Conservation (phyloP, 2,329 filamentous ascomycete species). For the Ophiocordyceps camponoti-leonardi region DNA sequence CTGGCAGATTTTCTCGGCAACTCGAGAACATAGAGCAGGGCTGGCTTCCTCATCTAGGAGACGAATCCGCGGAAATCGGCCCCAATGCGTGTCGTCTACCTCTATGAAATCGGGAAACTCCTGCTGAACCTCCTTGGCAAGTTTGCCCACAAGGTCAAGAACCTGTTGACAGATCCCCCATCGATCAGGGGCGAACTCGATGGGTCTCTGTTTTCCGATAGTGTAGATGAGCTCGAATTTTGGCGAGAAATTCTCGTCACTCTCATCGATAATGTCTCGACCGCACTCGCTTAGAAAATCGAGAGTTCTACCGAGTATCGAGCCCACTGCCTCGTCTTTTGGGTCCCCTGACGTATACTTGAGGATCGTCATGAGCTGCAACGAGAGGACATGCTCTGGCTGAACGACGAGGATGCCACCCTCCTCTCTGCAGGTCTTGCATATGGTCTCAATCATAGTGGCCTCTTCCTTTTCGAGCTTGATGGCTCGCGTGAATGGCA, state of each 20-base stretch:
- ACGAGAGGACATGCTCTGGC: conserved; percentile 44
- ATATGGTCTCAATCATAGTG: conserved; percentile 17
- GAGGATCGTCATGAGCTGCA: conserved; percentile 36
- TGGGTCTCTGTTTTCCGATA: conserved; percentile 28
- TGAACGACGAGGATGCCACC: conserved; percentile 40
- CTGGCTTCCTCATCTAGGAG: background rate
- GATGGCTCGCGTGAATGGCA: conserved; percentile 15
- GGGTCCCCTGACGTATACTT: background rate
- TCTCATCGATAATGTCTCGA: conserved; percentile 44
- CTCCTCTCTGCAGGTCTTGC: conserved; percentile 22
- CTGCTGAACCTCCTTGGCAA: conserved; percentile 12
- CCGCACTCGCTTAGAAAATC: conserved; percentile 22
- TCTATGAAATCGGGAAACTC: conserved; percentile 22
- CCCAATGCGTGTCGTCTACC: conserved; percentile 10
- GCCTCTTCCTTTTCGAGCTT: conserved; percentile 14
- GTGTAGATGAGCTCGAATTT: conserved; percentile 46
- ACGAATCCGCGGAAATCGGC: conserved; percentile 28
- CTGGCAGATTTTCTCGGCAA: background rate
- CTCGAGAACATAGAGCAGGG: background rate
- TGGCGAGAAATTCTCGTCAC: conserved; percentile 40
- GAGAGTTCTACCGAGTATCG: conserved; percentile 7
- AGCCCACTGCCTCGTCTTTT: background rate
- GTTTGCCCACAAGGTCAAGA: conserved; percentile 21
- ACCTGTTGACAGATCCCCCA: conserved; percentile 38
- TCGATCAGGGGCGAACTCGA: conserved; percentile 33